Base-by-base conservation (phyloP, 2,329 filamentous ascomycete genomes). In the Fusarium robinianum region DNA sequence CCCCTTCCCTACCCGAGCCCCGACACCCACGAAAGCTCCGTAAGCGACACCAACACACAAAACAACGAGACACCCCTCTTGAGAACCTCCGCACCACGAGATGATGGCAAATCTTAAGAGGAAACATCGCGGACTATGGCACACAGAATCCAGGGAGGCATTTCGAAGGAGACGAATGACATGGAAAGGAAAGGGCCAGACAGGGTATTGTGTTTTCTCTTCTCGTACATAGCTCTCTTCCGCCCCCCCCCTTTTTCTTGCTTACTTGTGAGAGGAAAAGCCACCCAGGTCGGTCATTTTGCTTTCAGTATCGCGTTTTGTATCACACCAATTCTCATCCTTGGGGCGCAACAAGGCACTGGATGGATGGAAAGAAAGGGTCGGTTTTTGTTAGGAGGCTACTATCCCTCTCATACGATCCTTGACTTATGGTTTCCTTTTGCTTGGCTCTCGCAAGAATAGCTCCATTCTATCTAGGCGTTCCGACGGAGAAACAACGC, bases 1-100 rank as follows among this genome's bases (percentile, higher is more conserved):
- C 47, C 16, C 33, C 48, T 30, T 38, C 55, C 30, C 25, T 46
- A 29, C 27, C 46, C 24, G 17, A 41, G 10, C 45, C 49, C 11
- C 48, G 53, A 40, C 35, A 50, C 5, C 53, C 55, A 26, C 59
- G 59, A 44, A 62, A 58, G 47, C 56, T 62, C 25, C 60, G 57
- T 41, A 62, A 62, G 54, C 60, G 57, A 46, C 51, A 53, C 12
- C 50, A 42, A 35, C 50, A 42, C 37, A 34, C 32, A 19, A 53
- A 18, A 18, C 46, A 53, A 41, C 40, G 57, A 39, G 54, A 58
- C 23, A 50, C 55, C 26, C 46, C 46, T 31, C 51, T 61, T 17
- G 47, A 54, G 16, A 42, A 45, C 18, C 38, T 59, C 25, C 18
- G 48, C 30, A 33, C 33, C 18, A 30, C 34, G 7, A 14, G 16